Percentiles rank a stretch among this genome's conserved stretches.
These are phyloP conservation scores for Afroboletus lepidellus DNA, from an alignment of 1,284 basidiomycete species.

Conservation along the genomic window DNA sequence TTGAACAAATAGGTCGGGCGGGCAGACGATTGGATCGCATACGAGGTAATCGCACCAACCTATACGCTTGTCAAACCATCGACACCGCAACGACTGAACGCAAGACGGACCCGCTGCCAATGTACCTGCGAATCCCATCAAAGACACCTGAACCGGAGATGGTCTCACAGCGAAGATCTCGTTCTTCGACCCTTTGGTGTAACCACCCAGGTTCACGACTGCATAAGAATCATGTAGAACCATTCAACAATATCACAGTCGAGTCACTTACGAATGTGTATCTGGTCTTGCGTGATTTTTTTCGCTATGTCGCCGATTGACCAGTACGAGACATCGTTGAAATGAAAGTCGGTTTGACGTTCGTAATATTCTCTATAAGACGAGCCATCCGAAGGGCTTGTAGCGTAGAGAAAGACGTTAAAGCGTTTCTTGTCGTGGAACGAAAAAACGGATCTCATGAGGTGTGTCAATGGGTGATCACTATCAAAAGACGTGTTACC, in stretches of 20 bases:
- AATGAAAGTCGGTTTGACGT: conserved; percentile 42
- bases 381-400: conserved; percentile 52
- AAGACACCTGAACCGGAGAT: conserved; percentile 57
- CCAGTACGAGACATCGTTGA: conserved; percentile 52
- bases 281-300: conserved; percentile 47
- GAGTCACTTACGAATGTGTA: conserved; percentile 48
- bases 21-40: conserved; percentile 46
- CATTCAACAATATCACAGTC: not conserved
- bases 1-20: conserved; percentile 45
- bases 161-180: conserved; percentile 62
- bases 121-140: conserved; percentile 60
- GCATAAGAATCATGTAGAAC: conserved; percentile 6
- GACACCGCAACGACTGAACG: not conserved
- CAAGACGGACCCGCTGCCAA: conserved; percentile 44
- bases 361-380: conserved; percentile 54
- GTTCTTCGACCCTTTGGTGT: conserved; percentile 65
- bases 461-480: conserved; percentile 61
- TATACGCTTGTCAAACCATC: conserved; percentile 10
- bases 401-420: conserved; percentile 55
- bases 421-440: conserved; percentile 50
- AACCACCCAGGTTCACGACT: conserved; percentile 60
- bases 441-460: conserved; percentile 61
- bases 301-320: conserved; percentile 43
- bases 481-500: conserved; percentile 23
- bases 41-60: conserved; percentile 67